Conservation (phyloP, 805 yeast species). For the Pichia cabralensis region DNA sequence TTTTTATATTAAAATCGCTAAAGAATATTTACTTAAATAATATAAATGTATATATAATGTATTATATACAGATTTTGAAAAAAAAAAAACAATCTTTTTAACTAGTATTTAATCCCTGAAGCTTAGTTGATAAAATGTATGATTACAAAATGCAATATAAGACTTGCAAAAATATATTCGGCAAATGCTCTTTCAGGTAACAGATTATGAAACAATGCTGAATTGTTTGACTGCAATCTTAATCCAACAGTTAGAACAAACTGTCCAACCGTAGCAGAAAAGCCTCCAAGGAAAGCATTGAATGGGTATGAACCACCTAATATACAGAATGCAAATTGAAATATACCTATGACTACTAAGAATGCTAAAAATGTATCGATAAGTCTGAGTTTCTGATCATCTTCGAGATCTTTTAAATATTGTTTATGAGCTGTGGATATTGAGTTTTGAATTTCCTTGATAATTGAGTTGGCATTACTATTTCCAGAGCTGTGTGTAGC, state of each 20-base stretch:
- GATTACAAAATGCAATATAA: constrained; percentile 80
- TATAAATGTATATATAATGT: no score
- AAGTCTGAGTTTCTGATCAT: constrained; percentile 40
- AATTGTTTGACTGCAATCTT: constrained; percentile 53
- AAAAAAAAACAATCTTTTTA: no score
- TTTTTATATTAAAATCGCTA: background rate
- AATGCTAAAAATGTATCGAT: constrained; percentile 73
- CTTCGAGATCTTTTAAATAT: constrained; percentile 17
- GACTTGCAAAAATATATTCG: constrained; percentile 79
- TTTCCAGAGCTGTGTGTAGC: background rate
- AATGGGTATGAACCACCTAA: constrained; percentile 88
- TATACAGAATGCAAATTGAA: constrained; percentile 71
- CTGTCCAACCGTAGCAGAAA: constrained; percentile 87
- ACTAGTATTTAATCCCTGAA: no score
- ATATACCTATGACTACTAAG: constrained; percentile 60
- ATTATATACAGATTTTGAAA: no score
- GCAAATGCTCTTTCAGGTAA: constrained; percentile 58
- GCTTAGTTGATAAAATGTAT: constrained; percentile 78
- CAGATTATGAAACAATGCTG: constrained; percentile 16
- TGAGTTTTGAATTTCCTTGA: constrained; percentile 5
- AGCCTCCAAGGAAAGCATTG: constrained; percentile 93
- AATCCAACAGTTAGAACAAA: constrained; percentile 80
- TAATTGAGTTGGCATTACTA: background rate
- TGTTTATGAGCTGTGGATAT: constrained; percentile 5
- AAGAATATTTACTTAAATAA: background rate